Conservation (phyloP, 2,329 filamentous ascomycete genomes). For the Aspergillus persii region DNA sequence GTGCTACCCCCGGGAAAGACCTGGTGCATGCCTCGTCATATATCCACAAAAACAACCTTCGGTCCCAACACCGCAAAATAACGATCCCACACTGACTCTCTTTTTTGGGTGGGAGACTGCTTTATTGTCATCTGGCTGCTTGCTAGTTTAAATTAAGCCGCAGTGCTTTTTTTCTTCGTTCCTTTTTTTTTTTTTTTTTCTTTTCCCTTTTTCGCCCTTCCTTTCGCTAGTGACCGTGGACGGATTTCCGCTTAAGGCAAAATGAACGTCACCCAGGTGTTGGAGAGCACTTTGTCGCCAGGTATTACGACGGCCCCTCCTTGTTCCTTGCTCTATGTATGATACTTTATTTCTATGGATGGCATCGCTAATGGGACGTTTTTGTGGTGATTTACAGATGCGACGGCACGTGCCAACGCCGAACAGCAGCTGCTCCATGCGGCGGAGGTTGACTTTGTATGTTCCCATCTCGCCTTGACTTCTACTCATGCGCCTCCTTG, state of each 20-base stretch:
- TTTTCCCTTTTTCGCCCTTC: slow-evolving; percentile 17
- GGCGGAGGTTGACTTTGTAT: slow-evolving; percentile 92
- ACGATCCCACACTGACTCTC: slow-evolving; percentile 12
- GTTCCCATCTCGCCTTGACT: slow-evolving; percentile 37
- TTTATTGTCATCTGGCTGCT: slow-evolving; percentile 8
- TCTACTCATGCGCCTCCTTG: slow-evolving; percentile 11
- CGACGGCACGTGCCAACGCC: slow-evolving; percentile 80
- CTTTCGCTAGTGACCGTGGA: slow-evolving; percentile 16
- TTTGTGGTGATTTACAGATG: slow-evolving; percentile 61
- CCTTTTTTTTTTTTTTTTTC: slow-evolving; percentile 21
- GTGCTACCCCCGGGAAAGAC: slow-evolving; percentile 28
- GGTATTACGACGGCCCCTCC: slow-evolving; percentile 53
- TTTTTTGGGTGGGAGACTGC: slow-evolving; percentile 17
- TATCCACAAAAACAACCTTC: slow-evolving; percentile 40
- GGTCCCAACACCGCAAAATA: slow-evolving; percentile 23
- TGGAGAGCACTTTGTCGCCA: slow-evolving; percentile 92
- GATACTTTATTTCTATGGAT: neutral
- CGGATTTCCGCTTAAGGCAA: slow-evolving; percentile 43
- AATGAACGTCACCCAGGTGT: slow-evolving; percentile 98
- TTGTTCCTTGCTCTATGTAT: neutral
- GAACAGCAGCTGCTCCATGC: slow-evolving; percentile 93
- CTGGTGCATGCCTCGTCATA: slow-evolving; percentile 41
- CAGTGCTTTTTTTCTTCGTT: slow-evolving; percentile 19
- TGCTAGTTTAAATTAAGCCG: slow-evolving; percentile 14
- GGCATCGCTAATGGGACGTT: slow-evolving; percentile 26